Percentiles rank a stretch among this genome's conserved stretches.
Evolutionary conservation across 2,329 filamentous ascomycete genomes (phyloP).

Genomic region (Sporothrix euskadiensis): DNA sequence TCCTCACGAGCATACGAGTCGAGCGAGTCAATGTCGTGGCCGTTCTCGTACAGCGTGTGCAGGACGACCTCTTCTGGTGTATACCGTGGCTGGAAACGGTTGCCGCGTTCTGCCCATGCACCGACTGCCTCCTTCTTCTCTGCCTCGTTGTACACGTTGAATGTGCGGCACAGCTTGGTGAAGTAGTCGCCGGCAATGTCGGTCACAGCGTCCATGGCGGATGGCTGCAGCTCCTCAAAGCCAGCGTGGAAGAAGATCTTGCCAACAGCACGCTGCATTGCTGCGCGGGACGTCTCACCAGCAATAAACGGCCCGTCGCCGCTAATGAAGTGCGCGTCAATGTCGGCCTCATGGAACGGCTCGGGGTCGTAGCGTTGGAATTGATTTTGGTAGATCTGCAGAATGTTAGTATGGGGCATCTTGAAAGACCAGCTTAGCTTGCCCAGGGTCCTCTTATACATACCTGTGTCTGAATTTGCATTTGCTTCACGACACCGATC

Average conservation of each 20-base stretch:
- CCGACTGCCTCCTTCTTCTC: slow-evolving; percentile 67
- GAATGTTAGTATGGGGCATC: background rate
- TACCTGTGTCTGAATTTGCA: slow-evolving; percentile 97
- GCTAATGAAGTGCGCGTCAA: slow-evolving; percentile 84
- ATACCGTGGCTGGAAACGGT: slow-evolving; percentile 63
- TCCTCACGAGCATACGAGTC: slow-evolving; percentile 92
- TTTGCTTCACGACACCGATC: slow-evolving; percentile 97
- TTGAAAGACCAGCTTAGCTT: background rate
- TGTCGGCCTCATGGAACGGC: slow-evolving; percentile 82
- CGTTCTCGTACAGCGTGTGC: slow-evolving; percentile 82
- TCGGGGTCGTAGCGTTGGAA: slow-evolving; percentile 95
- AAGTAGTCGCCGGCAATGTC: slow-evolving; percentile 91
- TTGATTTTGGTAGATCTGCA: slow-evolving; percentile 91
- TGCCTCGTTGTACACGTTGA: slow-evolving; percentile 80
- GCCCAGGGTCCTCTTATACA: slow-evolving; percentile 8
- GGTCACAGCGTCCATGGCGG: slow-evolving; percentile 84
- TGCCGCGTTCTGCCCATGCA: slow-evolving; percentile 44
- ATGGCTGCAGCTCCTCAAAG: slow-evolving; percentile 96
- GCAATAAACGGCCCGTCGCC: slow-evolving; percentile 89
- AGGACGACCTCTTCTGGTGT: slow-evolving; percentile 82
- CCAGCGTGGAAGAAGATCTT: slow-evolving; percentile 96
- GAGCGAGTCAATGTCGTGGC: slow-evolving; percentile 75
- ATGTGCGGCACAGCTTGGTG: slow-evolving; percentile 73
- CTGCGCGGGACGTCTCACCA: slow-evolving; percentile 75
- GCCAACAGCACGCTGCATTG: slow-evolving; percentile 84